A percentile compares a stretch with the other conserved stretches of the same genome.
These are phyloP conservation scores for Sclerospora graminicola DNA, from an alignment of 352 stramenopile genomes.

Conservation along the genomic window DNA sequence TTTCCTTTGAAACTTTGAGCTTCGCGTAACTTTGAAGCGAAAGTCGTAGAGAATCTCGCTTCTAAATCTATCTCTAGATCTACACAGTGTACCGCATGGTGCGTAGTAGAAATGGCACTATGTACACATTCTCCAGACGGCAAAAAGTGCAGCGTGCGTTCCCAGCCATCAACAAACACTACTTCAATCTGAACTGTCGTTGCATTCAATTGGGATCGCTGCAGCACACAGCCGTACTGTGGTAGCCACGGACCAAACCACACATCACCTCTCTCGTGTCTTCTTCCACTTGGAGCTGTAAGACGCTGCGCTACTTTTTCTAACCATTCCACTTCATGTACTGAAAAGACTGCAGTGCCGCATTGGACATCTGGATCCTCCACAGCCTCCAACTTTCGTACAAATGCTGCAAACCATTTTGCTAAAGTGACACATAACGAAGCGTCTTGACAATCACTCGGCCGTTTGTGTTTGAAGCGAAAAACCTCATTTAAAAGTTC, in stretches of 20 bases:
- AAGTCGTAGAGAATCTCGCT: background rate
- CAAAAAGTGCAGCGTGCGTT: slow-evolving; percentile 25
- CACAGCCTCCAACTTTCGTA: slow-evolving; percentile 1
- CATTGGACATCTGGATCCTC: slow-evolving; percentile 9
- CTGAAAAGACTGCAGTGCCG: slow-evolving; percentile 12
- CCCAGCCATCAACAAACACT: slow-evolving; percentile 34
- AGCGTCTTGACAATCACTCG: slow-evolving; percentile 20
- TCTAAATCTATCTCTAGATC: slow-evolving; percentile 10
- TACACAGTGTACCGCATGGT: slow-evolving; percentile 22
- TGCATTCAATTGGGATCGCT: slow-evolving; percentile 24
- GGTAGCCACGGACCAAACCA: slow-evolving; percentile 34
- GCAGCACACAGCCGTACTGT: slow-evolving; percentile 32
- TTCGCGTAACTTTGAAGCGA: slow-evolving; percentile 11
- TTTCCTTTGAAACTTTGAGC: slow-evolving; percentile 15
- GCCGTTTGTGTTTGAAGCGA: too few species aligned
- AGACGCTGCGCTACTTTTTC: slow-evolving; percentile 8
- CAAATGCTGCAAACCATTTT: slow-evolving; percentile 14
- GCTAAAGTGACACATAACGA: background rate
- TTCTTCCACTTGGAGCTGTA: background rate
- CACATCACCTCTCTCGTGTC: slow-evolving; percentile 13
- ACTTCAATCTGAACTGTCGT: slow-evolving; percentile 28
- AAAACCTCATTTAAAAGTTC: slow-evolving; percentile 21
- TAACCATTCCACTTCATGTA: slow-evolving; percentile 16
- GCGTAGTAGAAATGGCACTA: slow-evolving; percentile 22
- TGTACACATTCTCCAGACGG: slow-evolving; percentile 19